Percentiles rank a stretch among this genome's conserved stretches.
phyloP scores from a whole-genome alignment of 2,329 filamentous ascomycete genomes.

The Lachnellula occidentalis region DNA sequence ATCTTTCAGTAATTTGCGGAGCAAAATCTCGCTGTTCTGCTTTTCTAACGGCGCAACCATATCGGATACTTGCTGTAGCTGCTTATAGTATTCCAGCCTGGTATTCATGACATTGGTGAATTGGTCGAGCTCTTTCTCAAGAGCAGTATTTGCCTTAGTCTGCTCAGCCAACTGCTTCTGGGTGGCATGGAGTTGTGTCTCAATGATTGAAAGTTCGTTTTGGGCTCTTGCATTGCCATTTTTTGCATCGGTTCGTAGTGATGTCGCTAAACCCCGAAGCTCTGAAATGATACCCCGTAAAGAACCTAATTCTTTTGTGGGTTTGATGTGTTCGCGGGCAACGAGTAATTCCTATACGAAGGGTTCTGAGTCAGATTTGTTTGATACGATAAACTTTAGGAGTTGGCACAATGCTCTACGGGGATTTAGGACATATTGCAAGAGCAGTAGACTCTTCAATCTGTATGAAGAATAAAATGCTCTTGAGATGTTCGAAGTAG shows the following conservation, averaged over 20 bases:
- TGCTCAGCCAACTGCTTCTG: conserved; percentile 50
- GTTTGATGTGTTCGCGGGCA: conserved; percentile 43
- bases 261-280: conserved; percentile 57
- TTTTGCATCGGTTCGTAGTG: conserved; percentile 52
- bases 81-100: conserved; percentile 82
- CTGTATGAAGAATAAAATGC: neutral
- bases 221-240: conserved; percentile 49
- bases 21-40: conserved; percentile 18
- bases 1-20: conserved; percentile 49
- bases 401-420: no score
- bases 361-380: conserved; percentile 37
- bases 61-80: conserved; percentile 87
- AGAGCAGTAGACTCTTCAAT: no score
- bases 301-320: conserved; percentile 50
- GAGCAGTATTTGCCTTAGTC: conserved; percentile 39
- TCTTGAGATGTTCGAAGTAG: neutral
- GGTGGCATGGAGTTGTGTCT: conserved; percentile 55
- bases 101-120: conserved; percentile 79
- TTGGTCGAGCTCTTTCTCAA: conserved; percentile 68
- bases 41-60: conserved; percentile 72
- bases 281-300: conserved; percentile 66
- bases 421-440: no score
- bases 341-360: conserved; percentile 56
- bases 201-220: conserved; percentile 61
- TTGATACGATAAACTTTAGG: neutral